phyloP scores from a whole-genome alignment of 2,329 filamentous ascomycete species.

The Neurospora sp. region DNA sequence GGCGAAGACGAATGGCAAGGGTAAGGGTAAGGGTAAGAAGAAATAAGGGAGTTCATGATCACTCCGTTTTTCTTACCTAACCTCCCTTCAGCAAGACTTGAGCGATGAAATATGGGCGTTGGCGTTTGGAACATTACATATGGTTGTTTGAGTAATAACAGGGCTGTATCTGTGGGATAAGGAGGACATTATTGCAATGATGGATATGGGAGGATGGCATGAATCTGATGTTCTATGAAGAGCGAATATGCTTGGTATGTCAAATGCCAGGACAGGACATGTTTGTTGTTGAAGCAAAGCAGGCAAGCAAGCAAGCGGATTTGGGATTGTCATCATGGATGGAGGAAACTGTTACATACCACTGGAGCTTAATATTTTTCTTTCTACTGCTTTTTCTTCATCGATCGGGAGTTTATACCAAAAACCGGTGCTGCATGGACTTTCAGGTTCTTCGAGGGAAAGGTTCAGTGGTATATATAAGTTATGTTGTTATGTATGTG shows the following conservation, averaged over 20 bases:
- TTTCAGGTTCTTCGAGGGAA: not conserved
- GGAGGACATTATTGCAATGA: not conserved
- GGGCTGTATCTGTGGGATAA: not conserved
- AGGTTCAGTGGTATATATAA: not conserved
- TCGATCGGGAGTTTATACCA: not conserved
- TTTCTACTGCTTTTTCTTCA: not conserved
- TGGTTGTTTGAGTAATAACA: not conserved
- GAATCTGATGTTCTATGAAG: not conserved
- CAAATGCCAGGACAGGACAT: not conserved
- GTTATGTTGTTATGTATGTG: not conserved
- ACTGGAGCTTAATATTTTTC: not conserved
- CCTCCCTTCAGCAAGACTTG: not conserved
- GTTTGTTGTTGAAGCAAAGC: not conserved
- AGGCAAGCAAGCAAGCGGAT: not conserved
- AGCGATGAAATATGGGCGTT: not conserved
- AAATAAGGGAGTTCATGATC: not conserved
- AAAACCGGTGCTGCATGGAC: not conserved
- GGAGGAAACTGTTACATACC: not conserved
- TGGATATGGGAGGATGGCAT: not conserved
- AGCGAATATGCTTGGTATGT: not conserved
- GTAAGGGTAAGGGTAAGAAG: conserved; percentile 14
- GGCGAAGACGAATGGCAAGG: conserved; percentile 14
- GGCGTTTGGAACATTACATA: not conserved
- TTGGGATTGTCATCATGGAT: not conserved
- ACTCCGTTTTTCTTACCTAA: not conserved